These are phyloP conservation scores for Lentinula sp. DNA, from an alignment of 768 basidiomycete genomes.

Conservation along the genomic window DNA sequence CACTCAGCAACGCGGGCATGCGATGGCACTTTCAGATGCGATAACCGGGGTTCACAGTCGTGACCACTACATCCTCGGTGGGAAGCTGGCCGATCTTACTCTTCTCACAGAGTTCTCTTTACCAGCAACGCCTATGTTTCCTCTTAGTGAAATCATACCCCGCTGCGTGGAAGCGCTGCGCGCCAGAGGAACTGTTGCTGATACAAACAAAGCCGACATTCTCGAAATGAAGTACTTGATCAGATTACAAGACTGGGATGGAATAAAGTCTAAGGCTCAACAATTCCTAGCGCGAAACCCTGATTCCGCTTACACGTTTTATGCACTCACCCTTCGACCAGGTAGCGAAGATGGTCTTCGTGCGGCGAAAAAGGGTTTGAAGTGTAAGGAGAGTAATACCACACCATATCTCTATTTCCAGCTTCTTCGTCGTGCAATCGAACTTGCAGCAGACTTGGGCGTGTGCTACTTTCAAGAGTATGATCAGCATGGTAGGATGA, in stretches of 20 bases:
- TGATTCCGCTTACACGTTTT: conserved; percentile 57
- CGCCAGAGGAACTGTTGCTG: conserved; percentile 22
- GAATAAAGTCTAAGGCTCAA: conserved; percentile 42
- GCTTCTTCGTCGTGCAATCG: conserved; percentile 54
- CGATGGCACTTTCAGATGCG: conserved; percentile 31
- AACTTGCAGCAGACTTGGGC: conserved; percentile 54
- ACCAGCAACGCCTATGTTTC: conserved; percentile 51
- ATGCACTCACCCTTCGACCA: conserved; percentile 47
- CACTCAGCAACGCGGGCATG: neutral
- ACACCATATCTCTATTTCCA: conserved; percentile 52
- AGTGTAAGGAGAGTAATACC: conserved; percentile 35
- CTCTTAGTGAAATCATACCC: conserved; percentile 55
- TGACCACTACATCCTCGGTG: conserved; percentile 46
- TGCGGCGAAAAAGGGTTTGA: conserved; percentile 62
- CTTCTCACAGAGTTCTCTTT: conserved; percentile 56
- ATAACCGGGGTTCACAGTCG: conserved; percentile 35
- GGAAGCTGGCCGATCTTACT: conserved; percentile 43
- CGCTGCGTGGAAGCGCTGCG: conserved; percentile 53
- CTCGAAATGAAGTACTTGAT: conserved; percentile 57
- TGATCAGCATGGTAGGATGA: conserved; percentile 16
- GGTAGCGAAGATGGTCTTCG: conserved; percentile 47
- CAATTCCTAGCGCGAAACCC: conserved; percentile 49
- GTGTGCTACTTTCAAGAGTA: conserved; percentile 17
- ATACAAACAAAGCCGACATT: conserved; percentile 50
- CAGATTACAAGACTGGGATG: conserved; percentile 39